phyloP scores from a whole-genome alignment of 495 filamentous ascomycete species.

The Lasiosphaeria hispida region DNA sequence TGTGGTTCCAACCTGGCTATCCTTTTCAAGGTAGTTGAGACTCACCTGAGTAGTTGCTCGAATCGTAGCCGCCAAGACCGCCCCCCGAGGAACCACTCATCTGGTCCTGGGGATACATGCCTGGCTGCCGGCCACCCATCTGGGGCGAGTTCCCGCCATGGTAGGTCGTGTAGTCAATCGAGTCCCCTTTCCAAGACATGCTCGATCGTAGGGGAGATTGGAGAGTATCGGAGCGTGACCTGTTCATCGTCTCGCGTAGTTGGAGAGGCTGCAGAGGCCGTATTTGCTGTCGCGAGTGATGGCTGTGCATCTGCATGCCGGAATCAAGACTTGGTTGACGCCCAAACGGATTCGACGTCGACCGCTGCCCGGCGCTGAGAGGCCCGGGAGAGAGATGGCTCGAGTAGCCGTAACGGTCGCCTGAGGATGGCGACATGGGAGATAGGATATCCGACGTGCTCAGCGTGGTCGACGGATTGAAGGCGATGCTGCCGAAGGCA shows the following conservation, averaged over 20 bases:
- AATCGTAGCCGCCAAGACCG: constrained; percentile 46
- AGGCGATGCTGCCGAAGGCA: constrained; percentile 60
- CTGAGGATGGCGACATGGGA: constrained; percentile 50
- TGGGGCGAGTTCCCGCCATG: constrained; percentile 43
- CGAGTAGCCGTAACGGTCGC: constrained; percentile 52
- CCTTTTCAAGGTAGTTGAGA: constrained; percentile 4
- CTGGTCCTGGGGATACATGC: constrained; percentile 34
- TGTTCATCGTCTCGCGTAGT: constrained; percentile 57
- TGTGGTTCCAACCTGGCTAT: neutral
- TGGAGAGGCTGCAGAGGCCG: constrained; percentile 56
- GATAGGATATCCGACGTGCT: constrained; percentile 52
- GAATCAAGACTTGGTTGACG: constrained; percentile 49
- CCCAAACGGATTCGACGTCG: constrained; percentile 54
- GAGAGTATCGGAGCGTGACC: constrained; percentile 56
- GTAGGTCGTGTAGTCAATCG: constrained; percentile 54
- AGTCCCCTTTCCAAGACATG: constrained; percentile 61
- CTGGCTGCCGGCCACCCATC: constrained; percentile 41
- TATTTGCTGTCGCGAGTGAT: constrained; percentile 40
- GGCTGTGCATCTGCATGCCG: constrained; percentile 46
- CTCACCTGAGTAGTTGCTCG: constrained; percentile 53
- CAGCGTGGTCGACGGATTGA: constrained; percentile 49
- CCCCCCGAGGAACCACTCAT: constrained; percentile 22
- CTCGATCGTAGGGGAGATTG: constrained; percentile 59
- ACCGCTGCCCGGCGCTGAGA: constrained; percentile 46
- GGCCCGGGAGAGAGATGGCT: constrained; percentile 47